These are phyloP conservation scores for Alternaria rosae DNA, from an alignment of 2,329 filamentous ascomycete species.

Conservation along the genomic window DNA sequence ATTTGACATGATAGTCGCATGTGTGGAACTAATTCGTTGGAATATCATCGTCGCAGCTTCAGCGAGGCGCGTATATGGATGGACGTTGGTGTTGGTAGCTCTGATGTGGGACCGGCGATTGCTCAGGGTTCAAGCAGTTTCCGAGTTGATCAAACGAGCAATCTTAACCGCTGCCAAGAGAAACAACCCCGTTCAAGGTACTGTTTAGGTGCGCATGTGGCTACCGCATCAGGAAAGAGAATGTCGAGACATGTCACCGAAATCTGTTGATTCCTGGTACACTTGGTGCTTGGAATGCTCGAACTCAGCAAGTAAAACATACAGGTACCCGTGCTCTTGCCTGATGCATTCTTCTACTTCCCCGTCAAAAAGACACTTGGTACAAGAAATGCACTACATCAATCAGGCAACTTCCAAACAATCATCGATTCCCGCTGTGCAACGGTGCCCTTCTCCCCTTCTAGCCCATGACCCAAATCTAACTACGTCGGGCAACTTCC, in stretches of 20 bases:
- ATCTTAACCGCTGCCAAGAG: conserved; percentile 7
- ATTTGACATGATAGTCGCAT: neutral
- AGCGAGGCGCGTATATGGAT: neutral
- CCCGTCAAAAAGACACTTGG: neutral
- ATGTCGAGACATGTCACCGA: no score
- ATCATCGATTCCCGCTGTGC: conserved; percentile 1
- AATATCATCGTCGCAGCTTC: neutral
- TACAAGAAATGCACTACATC: neutral
- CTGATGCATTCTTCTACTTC: neutral
- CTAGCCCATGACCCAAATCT: neutral
- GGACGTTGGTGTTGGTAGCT: neutral
- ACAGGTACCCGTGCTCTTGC: neutral
- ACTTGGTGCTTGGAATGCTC: neutral
- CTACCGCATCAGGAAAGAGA: neutral
- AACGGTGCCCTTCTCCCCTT: conserved; percentile 1
- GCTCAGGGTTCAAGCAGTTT: neutral
- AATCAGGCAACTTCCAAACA: neutral
- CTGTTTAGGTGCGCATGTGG: neutral
- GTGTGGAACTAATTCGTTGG: neutral
- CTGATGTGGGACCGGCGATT: neutral
- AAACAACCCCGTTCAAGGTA: neutral
- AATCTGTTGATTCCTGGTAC: accelerated
- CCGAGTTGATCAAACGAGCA: neutral
- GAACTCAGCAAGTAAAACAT: neutral
- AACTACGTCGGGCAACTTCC: neutral